Base-by-base conservation (phyloP, 2,329 filamentous ascomycete species). In the Colletotrichum cuscutae region DNA sequence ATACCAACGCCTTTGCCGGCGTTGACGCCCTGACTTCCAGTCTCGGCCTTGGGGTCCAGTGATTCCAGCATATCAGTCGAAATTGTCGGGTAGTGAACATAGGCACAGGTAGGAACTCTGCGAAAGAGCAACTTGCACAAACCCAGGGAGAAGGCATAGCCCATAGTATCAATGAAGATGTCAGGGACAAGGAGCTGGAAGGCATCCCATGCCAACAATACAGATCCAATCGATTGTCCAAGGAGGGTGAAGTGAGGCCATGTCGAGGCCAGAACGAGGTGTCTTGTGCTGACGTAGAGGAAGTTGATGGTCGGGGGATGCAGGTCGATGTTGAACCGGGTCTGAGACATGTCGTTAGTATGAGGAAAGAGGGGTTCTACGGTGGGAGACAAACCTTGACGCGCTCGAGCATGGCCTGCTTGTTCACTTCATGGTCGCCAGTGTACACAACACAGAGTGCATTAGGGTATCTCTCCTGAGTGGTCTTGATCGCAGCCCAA, bases 21-120 rank as follows among this genome's bases (percentile, higher is more conserved):
- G 80, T 98, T 97, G 68, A 97, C 87, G 3, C 96, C 93, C 82
- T 90, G 92, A 68, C 81, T 81, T 15, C 91, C 93, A 60, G 86
- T 89, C 42, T 83, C 75, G 2, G 87, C 89, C 9, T 81, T 81
- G 9, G 93, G 90, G 76, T 95, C 90, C 5, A 98, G 90, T 22
- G 94, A 96, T 26, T 91, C 89, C 4, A 99, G 90, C 97, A 99
- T 99, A 79, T 99, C 97, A 63, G 95, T 99, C 3, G 95, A 98
- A 66, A 99, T 99, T 68, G 96, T 98, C 1, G 97, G 97, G 80
- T 98, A 99, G 84, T 99, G 97, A 1, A 98, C 95, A 80, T 99
- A 99, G 65, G 97, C 95, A 58, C 90, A 95, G 0, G 95, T 98
- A 0, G 96, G 94, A 1, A 98, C 89, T 46, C 85, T 82, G 0